These are phyloP conservation scores for Pyrenula aspistea DNA, from an alignment of 495 filamentous ascomycete genomes.

Conservation along the genomic window DNA sequence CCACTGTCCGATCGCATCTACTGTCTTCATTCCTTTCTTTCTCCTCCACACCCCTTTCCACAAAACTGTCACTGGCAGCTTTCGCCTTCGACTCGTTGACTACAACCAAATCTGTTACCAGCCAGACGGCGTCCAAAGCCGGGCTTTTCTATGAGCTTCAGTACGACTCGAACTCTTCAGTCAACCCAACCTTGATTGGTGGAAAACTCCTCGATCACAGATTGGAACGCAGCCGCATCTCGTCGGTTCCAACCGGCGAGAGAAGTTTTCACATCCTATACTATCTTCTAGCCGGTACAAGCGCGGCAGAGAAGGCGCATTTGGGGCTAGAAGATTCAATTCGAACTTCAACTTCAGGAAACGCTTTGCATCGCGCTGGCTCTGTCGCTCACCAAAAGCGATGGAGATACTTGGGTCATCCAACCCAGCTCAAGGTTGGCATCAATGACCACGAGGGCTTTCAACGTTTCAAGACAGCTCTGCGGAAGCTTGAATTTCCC, in stretches of 20 bases:
- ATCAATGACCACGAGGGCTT: conserved; percentile 94
- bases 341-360: conserved; percentile 25
- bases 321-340: conserved; percentile 61
- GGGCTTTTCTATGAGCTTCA: conserved; percentile 92
- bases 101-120: conserved; percentile 94
- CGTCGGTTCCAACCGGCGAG: conserved; percentile 85
- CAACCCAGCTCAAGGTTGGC: conserved; percentile 90
- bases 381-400: conserved; percentile 50
- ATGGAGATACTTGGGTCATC: conserved; percentile 94
- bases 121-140: conserved; percentile 87
- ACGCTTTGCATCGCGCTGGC: conserved; percentile 27
- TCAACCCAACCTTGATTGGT: conserved; percentile 74
- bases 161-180: conserved; percentile 78
- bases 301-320: conserved; percentile 77
- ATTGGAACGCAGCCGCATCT: conserved; percentile 79
- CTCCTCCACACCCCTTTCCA: conserved; percentile 82
- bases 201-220: conserved; percentile 91
- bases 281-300: conserved; percentile 88
- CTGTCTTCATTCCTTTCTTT: conserved; percentile 73
- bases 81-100: conserved; percentile 94
- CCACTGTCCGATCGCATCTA: conserved; percentile 80
- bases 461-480: conserved; percentile 91
- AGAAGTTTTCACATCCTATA: conserved; percentile 94
- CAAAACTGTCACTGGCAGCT: conserved; percentile 81
- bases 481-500: conserved; percentile 88